Percentiles rank a stretch among this genome's conserved stretches.
These are phyloP conservation scores for Penicillium sp. DNA, from an alignment of 2,329 filamentous ascomycete species.

Conservation along the genomic window DNA sequence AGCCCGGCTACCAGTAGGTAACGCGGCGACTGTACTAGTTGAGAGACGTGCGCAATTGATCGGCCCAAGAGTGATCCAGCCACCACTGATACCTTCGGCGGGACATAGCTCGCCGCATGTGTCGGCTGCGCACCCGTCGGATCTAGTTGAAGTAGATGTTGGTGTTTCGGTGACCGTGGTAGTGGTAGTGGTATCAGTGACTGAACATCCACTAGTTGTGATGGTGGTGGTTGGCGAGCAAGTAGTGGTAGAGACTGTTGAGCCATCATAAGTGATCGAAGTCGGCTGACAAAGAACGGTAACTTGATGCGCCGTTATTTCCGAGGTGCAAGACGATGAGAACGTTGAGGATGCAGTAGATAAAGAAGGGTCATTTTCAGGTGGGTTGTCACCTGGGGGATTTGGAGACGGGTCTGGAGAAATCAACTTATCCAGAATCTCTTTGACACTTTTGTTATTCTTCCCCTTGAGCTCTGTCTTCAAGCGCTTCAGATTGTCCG, in stretches of 20 bases:
- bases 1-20: neutral
- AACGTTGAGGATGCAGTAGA: neutral
- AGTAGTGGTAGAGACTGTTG: neutral
- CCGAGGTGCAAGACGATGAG: neutral
- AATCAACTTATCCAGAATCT: neutral
- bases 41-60: neutral
- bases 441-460: neutral
- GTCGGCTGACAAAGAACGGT: slow-evolving; percentile 8
- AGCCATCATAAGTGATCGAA: neutral
- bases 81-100: neutral
- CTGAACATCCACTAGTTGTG: slow-evolving; percentile 12
- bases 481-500: neutral
- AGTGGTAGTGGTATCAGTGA: slow-evolving; percentile 13
- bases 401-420: neutral
- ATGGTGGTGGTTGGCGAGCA: slow-evolving; percentile 7
- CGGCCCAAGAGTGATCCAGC: neutral
- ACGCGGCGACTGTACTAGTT: neutral
- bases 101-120: neutral
- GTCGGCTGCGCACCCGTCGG: neutral
- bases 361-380: neutral
- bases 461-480: neutral
- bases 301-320: slow-evolving; percentile 1
- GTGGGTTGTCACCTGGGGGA: neutral
- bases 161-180: slow-evolving; percentile 7
- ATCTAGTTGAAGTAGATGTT: neutral